Evolutionary conservation across 176 grass and related monocot species (phyloP).

Genomic region (Tillandsia fasciculata): DNA sequence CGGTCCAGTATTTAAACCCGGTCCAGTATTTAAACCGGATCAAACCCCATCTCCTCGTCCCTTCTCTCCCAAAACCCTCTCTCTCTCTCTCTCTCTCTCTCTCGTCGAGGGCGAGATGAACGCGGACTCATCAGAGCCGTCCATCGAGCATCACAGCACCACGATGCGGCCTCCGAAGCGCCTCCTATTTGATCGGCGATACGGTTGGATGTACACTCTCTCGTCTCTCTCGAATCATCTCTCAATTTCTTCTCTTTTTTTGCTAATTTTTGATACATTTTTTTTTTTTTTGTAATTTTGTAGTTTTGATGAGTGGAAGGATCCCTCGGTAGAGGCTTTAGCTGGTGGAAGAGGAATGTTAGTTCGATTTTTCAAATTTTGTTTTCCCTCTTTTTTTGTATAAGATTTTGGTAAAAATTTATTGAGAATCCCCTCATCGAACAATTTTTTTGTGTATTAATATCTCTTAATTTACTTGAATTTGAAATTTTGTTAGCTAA

Average conservation of each 20-base stretch:
- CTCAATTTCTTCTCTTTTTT: conserved; percentile 1
- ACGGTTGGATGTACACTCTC: conserved; percentile 38
- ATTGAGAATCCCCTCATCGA: no score
- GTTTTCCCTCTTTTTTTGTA: neutral
- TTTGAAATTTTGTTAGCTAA: no score
- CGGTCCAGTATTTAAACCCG: no score
- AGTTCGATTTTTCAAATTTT: conserved; percentile 3
- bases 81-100: neutral
- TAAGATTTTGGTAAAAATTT: neutral
- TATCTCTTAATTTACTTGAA: no score
- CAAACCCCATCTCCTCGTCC: neutral
- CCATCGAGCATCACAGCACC: neutral
- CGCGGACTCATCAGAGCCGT: neutral
- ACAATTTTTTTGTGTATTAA: no score
- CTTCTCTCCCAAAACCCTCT: neutral
- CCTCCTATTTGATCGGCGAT: conserved; percentile 39
- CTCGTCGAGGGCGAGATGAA: conserved; percentile 11
- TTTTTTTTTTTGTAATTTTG: conserved; percentile 3
- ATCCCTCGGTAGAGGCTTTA: conserved; percentile 25
- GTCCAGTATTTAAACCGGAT: no score
- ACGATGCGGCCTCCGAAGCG: conserved; percentile 8
- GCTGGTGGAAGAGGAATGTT: conserved; percentile 34
- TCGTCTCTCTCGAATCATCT: neutral
- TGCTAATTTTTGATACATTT: neutral
- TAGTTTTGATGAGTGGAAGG: conserved; percentile 31